phyloP scores from a whole-genome alignment of 176 grass and related monocot species.

The Areca catechu region DNA sequence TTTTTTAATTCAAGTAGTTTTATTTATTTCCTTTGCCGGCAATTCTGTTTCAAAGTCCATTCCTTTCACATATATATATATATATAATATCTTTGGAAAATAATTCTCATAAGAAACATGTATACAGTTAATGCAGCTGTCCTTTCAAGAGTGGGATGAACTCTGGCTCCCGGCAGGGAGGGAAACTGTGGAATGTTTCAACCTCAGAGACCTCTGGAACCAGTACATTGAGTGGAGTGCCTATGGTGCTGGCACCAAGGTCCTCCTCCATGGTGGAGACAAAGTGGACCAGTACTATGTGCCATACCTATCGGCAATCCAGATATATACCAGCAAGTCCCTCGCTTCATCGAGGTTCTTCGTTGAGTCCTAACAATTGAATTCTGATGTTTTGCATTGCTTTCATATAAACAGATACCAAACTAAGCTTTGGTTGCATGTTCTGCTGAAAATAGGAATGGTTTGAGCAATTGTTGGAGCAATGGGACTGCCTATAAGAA shows the following conservation, averaged over 20 bases:
- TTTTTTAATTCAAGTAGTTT: no score
- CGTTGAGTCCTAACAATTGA: neutral
- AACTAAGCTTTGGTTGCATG: no score
- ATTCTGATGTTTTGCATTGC: neutral
- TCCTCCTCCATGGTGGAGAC: constrained; percentile 43
- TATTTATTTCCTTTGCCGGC: no score
- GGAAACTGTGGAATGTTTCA: constrained; percentile 54
- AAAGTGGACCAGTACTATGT: constrained; percentile 60
- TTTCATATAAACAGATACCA: no score
- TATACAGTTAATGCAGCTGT: constrained; percentile 26
- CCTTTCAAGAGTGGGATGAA: constrained; percentile 11
- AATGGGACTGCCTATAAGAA: no score
- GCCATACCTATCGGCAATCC: constrained; percentile 72
- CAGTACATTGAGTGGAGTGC: constrained; percentile 75
- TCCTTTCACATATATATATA: no score
- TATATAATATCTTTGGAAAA: neutral
- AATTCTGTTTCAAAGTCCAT: no score
- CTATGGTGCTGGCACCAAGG: constrained; percentile 40
- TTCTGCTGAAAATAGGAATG: no score
- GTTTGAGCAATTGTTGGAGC: no score
- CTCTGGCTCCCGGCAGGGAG: constrained; percentile 24
- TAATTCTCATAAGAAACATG: neutral
- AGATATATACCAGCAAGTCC: constrained; percentile 63
- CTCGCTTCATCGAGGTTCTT: constrained; percentile 42
- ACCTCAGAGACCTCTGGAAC: constrained; percentile 60